Evolutionary conservation across 2,329 filamentous ascomycete species (phyloP).

Genomic region (Curvularia verruculosa): DNA sequence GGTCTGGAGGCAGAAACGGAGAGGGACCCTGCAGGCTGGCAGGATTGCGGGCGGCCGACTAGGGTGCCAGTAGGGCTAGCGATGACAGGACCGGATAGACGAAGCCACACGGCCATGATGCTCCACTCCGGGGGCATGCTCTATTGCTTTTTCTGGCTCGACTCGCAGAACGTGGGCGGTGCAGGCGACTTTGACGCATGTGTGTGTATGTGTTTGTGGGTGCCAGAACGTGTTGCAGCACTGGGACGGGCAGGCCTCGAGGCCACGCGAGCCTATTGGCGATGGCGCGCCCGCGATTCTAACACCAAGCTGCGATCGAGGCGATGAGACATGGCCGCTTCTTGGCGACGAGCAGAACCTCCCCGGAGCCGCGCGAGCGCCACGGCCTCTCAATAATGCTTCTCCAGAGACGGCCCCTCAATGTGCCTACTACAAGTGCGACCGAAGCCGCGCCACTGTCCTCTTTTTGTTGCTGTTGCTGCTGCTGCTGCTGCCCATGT

Average conservation of each 20-base stretch:
- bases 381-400: conserved; percentile 35
- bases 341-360: conserved; percentile 24
- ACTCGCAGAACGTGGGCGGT: not conserved
- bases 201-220: too few relatives aligned
- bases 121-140: conserved; percentile 1
- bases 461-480: not conserved
- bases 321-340: conserved; percentile 20
- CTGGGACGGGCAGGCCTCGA: not conserved
- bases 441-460: conserved; percentile 26
- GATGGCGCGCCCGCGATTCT: conserved; percentile 1
- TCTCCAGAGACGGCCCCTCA: conserved; percentile 23
- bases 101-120: conserved; percentile 8
- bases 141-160: conserved; percentile 7
- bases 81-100: conserved; percentile 14
- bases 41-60: conserved; percentile 13
- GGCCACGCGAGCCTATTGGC: conserved; percentile 14
- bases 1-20: too few relatives aligned
- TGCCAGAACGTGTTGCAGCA: not conserved
- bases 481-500: not conserved
- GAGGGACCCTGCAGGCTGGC: conserved; percentile 12
- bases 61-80: conserved; percentile 8
- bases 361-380: conserved; percentile 29
- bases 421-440: conserved; percentile 21
- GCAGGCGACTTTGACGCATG: not conserved
- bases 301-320: conserved; percentile 16